These are phyloP conservation scores for Cynara cardunculus DNA, from an alignment of 129 eudicot species.

Conservation along the genomic window DNA sequence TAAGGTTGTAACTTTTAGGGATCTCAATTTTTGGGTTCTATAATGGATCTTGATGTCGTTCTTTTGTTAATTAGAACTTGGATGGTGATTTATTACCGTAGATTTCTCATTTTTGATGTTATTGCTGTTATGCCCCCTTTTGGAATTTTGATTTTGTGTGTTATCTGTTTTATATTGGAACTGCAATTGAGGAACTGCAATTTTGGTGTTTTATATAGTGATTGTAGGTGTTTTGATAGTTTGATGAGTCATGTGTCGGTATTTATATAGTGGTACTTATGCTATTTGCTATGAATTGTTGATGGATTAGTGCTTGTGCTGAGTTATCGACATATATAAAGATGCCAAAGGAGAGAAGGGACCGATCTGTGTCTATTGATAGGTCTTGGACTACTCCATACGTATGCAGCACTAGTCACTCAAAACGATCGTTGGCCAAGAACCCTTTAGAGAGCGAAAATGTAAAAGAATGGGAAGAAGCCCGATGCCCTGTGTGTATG, in stretches of 20 bases:
- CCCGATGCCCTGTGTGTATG: constrained; percentile 90
- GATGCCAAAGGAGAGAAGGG: constrained; percentile 90
- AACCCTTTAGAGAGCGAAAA: constrained; percentile 51
- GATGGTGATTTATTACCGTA: neutral
- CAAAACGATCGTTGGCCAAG: constrained; percentile 34
- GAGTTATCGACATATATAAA: constrained; percentile 23
- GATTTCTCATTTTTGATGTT: neutral
- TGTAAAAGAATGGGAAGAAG: constrained; percentile 87
- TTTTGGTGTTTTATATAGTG: neutral
- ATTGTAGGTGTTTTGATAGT: neutral
- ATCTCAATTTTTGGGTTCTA: constrained; percentile 3
- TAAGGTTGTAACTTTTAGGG: constrained; percentile 21
- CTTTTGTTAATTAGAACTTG: neutral
- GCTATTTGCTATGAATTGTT: neutral
- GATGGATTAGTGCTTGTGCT: neutral
- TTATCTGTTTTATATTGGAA: neutral
- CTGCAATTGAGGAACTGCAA: neutral
- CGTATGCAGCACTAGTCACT: constrained; percentile 50
- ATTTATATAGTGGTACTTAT: neutral
- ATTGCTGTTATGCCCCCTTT: neutral
- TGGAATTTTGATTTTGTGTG: neutral
- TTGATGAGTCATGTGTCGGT: neutral
- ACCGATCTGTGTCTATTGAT: constrained; percentile 65
- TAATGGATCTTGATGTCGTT: constrained; percentile 8
- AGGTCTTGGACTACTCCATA: constrained; percentile 68